Evolutionary conservation across 192 early-diverging fungal species (phyloP).

Genomic region (Gryganskiella cystojenkinii): DNA sequence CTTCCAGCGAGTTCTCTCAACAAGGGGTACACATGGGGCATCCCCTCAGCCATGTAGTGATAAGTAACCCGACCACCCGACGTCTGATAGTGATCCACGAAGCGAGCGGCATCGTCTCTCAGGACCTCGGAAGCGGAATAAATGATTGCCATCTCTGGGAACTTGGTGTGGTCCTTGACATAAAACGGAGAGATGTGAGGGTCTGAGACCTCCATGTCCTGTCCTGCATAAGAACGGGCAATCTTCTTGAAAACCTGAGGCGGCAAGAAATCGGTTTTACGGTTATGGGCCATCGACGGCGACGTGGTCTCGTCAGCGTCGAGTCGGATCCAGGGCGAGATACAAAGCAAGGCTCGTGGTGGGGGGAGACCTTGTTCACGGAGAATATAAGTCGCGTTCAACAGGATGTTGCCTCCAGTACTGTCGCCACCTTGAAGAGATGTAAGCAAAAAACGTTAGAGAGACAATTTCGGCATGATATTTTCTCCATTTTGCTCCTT

Average conservation of each 20-base stretch:
- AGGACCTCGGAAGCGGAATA: slow-evolving; percentile 33
- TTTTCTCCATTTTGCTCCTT: no score
- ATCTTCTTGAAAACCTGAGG: slow-evolving; percentile 52
- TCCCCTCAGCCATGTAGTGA: slow-evolving; percentile 49
- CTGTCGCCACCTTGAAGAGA: slow-evolving; percentile 24
- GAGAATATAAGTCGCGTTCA: slow-evolving; percentile 40
- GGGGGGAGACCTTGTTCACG: slow-evolving; percentile 38
- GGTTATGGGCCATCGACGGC: slow-evolving; percentile 49
- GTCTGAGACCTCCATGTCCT: slow-evolving; percentile 23
- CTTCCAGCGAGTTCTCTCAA: slow-evolving; percentile 36
- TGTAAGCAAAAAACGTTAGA: no score
- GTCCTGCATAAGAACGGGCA: slow-evolving; percentile 36
- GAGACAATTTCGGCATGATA: no score
- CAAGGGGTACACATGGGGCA: slow-evolving; percentile 40
- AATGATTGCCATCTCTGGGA: slow-evolving; percentile 40
- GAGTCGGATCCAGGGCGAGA: slow-evolving; percentile 44
- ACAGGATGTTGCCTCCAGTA: slow-evolving; percentile 30
- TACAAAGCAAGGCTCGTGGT: slow-evolving; percentile 43
- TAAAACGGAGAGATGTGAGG: slow-evolving; percentile 49
- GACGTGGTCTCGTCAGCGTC: slow-evolving; percentile 34
- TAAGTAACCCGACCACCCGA: slow-evolving; percentile 40
- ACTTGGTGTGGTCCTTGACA: slow-evolving; percentile 46
- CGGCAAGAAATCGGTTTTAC: slow-evolving; percentile 45
- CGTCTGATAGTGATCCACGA: slow-evolving; percentile 38
- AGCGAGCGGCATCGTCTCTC: slow-evolving; percentile 37